These are phyloP conservation scores for Daedaleopsis sinensis DNA, from an alignment of 768 basidiomycete species.

Conservation along the genomic window DNA sequence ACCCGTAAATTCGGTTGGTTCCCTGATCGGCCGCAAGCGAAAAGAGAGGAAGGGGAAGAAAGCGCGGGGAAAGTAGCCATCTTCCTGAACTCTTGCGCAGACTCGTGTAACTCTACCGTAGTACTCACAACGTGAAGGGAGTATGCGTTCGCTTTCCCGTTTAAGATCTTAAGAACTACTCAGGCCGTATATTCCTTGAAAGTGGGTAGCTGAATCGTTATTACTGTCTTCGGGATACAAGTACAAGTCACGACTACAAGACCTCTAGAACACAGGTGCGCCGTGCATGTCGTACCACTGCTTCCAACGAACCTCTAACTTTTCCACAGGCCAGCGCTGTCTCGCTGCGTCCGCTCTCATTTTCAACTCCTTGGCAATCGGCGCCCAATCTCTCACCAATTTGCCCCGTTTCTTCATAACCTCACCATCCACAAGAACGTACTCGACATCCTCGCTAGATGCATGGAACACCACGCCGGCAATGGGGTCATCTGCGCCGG, in stretches of 20 bases:
- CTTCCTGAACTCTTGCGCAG: background rate
- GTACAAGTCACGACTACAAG: too few species aligned
- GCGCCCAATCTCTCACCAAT: slow-evolving; percentile 29
- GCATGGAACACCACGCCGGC: slow-evolving; percentile 33
- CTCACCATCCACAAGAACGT: slow-evolving; percentile 35
- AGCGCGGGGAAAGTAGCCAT: slow-evolving; percentile 14
- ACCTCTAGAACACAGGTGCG: background rate
- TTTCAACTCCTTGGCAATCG: slow-evolving; percentile 29
- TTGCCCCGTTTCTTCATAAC: slow-evolving; percentile 31
- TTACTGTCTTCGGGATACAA: background rate
- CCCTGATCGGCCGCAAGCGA: slow-evolving; percentile 80
- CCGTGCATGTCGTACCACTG: slow-evolving; percentile 24
- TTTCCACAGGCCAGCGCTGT: slow-evolving; percentile 22
- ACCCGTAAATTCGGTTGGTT: slow-evolving; percentile 54
- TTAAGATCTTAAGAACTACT: too few species aligned
- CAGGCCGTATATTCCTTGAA: too few species aligned
- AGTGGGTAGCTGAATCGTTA: background rate
- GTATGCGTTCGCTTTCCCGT: too few species aligned
- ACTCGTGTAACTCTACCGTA: background rate
- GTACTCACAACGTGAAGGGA: background rate
- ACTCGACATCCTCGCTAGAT: slow-evolving; percentile 32
- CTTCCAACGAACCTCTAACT: slow-evolving; percentile 27
- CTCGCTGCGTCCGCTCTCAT: slow-evolving; percentile 23
- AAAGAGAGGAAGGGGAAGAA: slow-evolving; percentile 57
- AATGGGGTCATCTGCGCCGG: slow-evolving; percentile 30